These are phyloP conservation scores for Magnolia kwangsiensis DNA, from an alignment of 164 flowering plant genomes.

Conservation along the genomic window DNA sequence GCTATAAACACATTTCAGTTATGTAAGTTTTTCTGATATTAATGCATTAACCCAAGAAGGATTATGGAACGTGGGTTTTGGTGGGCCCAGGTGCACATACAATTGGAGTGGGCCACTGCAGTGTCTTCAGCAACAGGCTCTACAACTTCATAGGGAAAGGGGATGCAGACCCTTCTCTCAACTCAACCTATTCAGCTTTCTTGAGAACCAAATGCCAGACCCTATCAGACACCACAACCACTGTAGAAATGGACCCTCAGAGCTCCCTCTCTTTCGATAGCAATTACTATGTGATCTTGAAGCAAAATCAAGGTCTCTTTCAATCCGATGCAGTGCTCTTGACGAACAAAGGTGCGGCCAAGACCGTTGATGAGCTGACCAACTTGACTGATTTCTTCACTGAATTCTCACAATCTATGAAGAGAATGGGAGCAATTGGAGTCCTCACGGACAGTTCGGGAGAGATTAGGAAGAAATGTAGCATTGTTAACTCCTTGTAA, in stretches of 20 bases:
- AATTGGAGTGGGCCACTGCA: constrained; percentile 46
- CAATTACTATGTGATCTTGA: constrained; percentile 30
- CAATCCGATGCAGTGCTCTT: constrained; percentile 56
- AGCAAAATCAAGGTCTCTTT: constrained; percentile 39
- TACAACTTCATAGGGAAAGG: constrained; percentile 62
- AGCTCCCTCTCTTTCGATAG: constrained; percentile 36
- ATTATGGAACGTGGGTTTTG: background rate
- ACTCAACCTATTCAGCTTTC: constrained; percentile 35
- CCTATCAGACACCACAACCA: constrained; percentile 25
- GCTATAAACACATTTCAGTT: no score
- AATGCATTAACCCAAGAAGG: no score
- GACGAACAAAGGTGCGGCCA: background rate
- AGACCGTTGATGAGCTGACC: constrained; percentile 12
- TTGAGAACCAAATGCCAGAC: constrained; percentile 34
- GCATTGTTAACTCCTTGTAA: constrained; percentile 15
- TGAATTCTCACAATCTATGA: constrained; percentile 34
- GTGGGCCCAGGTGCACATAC: constrained; percentile 42
- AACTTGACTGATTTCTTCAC: no score
- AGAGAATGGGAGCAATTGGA: constrained; percentile 46
- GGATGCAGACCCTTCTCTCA: constrained; percentile 49
- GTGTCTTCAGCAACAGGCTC: constrained; percentile 35
- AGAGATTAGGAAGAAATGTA: constrained; percentile 46
- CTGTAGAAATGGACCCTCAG: constrained; percentile 49
- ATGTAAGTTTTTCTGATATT: no score
- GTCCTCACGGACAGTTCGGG: constrained; percentile 42